Evolutionary conservation across 2,329 filamentous ascomycete genomes (phyloP), one percentile per base, ranked within the genome.

Genomic region (Hypoxylon sp.): DNA sequence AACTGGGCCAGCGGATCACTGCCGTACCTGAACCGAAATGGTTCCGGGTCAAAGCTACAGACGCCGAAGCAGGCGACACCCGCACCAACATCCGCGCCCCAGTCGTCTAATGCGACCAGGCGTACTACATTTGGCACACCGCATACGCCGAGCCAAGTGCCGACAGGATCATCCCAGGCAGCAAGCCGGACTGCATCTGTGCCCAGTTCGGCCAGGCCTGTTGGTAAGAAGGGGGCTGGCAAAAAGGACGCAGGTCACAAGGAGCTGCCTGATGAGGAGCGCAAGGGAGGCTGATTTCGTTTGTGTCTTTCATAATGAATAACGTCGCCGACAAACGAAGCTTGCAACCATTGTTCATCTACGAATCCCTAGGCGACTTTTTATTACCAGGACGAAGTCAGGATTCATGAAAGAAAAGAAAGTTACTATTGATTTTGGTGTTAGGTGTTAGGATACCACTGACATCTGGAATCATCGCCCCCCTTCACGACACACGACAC

Each of bases 251-350:
- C 14, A 3, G 53, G 3, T 44, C 53, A 7, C 14, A 57, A 57
- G 35, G 54, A 46, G 8, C 25, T 20, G 40, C 20, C 27, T 3
- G 27, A 46, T 6, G 42, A 46, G 10, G 54, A 30, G 17, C 25
- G 37, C 11, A 57, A 57, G 25, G 42, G 42, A 14, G 54, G 54
- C 27, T 57, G 27, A 33, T 46, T 17, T 40, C 7, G 20, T 14
- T 40, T n/a, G 20, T 14, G n/a, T 51, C 22, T 30, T 30, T 27
- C 8, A 33, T 7, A 13, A 10, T 8, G 8, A 17, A 17, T 14
- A 33, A 33, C 11, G 8, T 33, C 17, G 11, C 13, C 33, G 13
- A 37, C 13, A 10, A 1, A 30, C 5, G 22, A 56, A 31, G 10
- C 6, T 11, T 17, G 25, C n/a, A 56, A n/a, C 1, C 27, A 33